A percentile compares a stretch with the other conserved stretches of the same genome.
Conservation (phyloP, 2,329 filamentous ascomycete species). For the Aspergillus pseudoviridinutans region DNA sequence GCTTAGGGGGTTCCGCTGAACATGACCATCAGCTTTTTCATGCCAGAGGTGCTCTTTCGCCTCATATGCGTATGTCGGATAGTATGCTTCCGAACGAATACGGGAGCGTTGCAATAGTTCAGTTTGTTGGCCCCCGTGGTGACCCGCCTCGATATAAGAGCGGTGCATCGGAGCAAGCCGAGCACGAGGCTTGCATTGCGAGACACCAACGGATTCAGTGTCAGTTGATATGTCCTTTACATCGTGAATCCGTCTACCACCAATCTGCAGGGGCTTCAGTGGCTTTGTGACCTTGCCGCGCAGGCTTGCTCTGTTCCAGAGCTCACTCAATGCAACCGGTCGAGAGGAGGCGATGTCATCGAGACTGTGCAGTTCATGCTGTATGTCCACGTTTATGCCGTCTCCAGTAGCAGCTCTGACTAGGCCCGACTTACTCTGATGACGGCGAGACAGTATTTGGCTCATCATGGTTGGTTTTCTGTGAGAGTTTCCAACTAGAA, state of each 20-base stretch:
- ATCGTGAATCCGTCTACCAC: conserved; percentile 2
- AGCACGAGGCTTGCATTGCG: conserved; percentile 6
- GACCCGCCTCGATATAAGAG: conserved; percentile 1
- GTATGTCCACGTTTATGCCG: not conserved
- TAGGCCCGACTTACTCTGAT: not conserved
- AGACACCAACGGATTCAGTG: not conserved
- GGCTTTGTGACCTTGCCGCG: conserved; percentile 17
- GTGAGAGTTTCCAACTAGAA: not conserved
- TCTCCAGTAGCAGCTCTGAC: not conserved
- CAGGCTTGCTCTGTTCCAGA: conserved; percentile 14
- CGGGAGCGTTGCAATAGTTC: not conserved
- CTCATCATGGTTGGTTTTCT: conserved; percentile 2
- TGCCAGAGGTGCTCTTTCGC: conserved; percentile 5
- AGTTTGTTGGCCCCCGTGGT: not conserved
- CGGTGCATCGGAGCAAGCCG: conserved; percentile 7
- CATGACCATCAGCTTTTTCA: not conserved
- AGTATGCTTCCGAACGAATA: conserved; percentile 1
- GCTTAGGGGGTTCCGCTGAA: conserved; percentile 17
- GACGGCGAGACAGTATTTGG: not conserved
- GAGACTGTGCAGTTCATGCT: conserved; percentile 16
- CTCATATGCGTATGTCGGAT: not conserved
- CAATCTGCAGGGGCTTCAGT: conserved; percentile 13
- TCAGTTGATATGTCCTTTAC: not conserved
- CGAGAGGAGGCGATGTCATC: conserved; percentile 22
- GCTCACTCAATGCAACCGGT: conserved; percentile 19